Evolutionary conservation across 345 rosid species (phyloP), one percentile per base, ranked within the genome.

Genomic region (Corchorus capsularis): DNA sequence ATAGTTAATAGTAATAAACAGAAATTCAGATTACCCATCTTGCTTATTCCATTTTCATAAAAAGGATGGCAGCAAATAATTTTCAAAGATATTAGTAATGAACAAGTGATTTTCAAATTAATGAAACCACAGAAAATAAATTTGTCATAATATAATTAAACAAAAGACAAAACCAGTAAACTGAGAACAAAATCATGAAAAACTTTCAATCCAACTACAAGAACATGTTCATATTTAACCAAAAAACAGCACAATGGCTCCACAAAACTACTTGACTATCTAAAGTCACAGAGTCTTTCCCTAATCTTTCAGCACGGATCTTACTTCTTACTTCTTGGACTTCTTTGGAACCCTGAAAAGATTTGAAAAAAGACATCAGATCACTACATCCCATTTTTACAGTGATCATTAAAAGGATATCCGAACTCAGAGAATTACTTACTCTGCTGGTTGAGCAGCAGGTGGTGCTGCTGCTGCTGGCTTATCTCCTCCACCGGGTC

Each of bases 401-500:
- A 45, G 35, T 5, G 6, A 27, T 43, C 41, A 27, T 6, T n/a
- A 16, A 53, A 22, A 45, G 11, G 6, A 16, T 27, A 8, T 27
- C 11, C 0, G 3, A 54, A 22, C 43, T 41, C 22, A 4, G 54
- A 9, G 22, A 19, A 45, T 35, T 10, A 72, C 84, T 81, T 73
- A 84, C 91, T 77, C 84, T 10, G 84, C 67, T 4, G 85, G 59
- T 83, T 82, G 85, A 0, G 85, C 75, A 22, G 85, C 72, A 73
- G 86, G 75, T 56, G 84, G 66, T 65, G 87, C 85, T 6, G 80
- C 85, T 6, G 80, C 71, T 39, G 77, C 77, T 50, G 82, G 79
- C 69, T 80, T 76, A 37, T 83, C 94, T 78, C 86, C 90, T 53
- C 89, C 87, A 71, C 89, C 87, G 68, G 93, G 96, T 39, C 96